phyloP scores from a whole-genome alignment of 169 alveolate genomes.

The Eimeria brunetti region DNA sequence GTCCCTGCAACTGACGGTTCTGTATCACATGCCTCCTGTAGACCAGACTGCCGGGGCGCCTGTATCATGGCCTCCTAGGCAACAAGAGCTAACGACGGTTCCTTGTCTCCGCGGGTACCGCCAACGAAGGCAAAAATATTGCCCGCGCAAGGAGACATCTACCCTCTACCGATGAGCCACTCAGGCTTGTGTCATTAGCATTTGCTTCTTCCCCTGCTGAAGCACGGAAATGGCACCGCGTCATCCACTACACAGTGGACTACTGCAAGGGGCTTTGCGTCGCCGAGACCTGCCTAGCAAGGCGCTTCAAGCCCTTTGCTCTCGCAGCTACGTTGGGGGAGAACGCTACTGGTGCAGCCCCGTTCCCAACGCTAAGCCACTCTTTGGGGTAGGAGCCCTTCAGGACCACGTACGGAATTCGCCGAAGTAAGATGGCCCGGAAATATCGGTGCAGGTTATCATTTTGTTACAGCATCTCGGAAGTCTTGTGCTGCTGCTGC shows the following conservation, averaged over 20 bases:
- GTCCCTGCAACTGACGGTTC: background rate
- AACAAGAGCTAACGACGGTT: conserved; percentile 92
- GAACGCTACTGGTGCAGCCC: conserved; percentile 93
- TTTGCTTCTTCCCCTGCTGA: background rate
- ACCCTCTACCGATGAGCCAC: background rate
- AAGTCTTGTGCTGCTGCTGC: background rate
- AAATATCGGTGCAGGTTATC: conserved; percentile 24
- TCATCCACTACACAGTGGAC: background rate
- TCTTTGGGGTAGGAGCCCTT: conserved; percentile 95
- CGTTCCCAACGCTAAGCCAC: conserved; percentile 94
- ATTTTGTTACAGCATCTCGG: conserved; percentile 24
- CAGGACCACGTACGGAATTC: conserved; percentile 89
- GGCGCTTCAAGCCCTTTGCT: conserved; percentile 88
- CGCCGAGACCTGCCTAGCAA: conserved; percentile 84
- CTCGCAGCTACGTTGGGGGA: conserved; percentile 88
- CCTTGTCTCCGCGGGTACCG: conserved; percentile 91
- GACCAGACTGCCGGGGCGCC: conserved; percentile 86
- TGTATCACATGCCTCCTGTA: conserved; percentile 76
- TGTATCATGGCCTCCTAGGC: conserved; percentile 90
- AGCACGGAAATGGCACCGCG: background rate
- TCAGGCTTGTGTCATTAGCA: background rate
- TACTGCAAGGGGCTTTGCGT: background rate
- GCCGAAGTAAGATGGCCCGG: conserved; percentile 83
- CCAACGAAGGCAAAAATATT: conserved; percentile 91
- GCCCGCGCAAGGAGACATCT: background rate